phyloP scores from a whole-genome alignment of 345 rosid species.

The Eucalyptus polybractea region DNA sequence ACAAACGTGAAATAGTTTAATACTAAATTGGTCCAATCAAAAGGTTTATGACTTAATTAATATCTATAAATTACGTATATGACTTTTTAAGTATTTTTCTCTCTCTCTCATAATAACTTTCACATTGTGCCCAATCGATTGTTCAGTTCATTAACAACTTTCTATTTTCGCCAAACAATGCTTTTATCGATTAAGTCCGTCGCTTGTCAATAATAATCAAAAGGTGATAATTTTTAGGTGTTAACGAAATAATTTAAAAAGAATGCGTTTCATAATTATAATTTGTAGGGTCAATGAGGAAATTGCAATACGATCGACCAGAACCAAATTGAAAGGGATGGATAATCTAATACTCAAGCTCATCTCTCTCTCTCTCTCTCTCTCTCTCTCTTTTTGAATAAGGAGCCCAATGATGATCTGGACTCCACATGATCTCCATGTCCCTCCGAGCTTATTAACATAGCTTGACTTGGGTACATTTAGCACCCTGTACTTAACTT shows the following conservation, averaged over 20 bases:
- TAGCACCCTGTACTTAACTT: not conserved
- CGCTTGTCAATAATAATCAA: not conserved
- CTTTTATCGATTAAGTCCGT: not conserved
- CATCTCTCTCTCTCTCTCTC: not conserved
- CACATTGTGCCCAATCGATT: not conserved
- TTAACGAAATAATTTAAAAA: not conserved
- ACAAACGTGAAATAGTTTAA: accelerated
- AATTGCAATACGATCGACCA: not conserved
- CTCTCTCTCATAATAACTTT: not conserved
- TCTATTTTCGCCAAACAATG: not conserved
- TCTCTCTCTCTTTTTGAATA: not conserved
- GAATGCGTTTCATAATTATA: not conserved
- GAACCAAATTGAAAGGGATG: not conserved
- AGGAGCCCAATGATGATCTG: not conserved
- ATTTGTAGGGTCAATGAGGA: not conserved
- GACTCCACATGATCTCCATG: not conserved
- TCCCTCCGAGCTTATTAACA: not conserved
- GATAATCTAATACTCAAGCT: not conserved
- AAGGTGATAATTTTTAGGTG: not conserved
- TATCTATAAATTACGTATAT: accelerated
- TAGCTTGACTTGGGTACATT: not conserved
- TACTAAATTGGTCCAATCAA: accelerated
- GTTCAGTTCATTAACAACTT: not conserved
- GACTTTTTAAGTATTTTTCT: too few relatives aligned
- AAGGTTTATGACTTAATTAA: accelerated